Evolutionary conservation across 805 yeast genomes (phyloP), one percentile per base, ranked within the genome.

Genomic region (Monosporozyma yasuniensis): DNA sequence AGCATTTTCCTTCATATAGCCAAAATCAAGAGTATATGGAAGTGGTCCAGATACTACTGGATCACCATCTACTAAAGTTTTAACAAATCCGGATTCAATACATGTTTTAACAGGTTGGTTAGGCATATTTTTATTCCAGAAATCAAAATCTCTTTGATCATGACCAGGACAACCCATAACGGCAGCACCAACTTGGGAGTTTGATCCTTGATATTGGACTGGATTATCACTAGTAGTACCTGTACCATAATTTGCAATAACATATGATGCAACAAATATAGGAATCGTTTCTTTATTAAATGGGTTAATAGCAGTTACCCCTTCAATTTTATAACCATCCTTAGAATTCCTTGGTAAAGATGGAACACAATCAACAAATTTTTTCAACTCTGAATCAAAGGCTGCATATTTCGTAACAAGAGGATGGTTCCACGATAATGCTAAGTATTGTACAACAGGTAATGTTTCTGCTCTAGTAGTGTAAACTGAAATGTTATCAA

Each of bases 81-180:
- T 16, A 12, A 21, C 42, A 18, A 48, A 5, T 21, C 4, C 41
- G n/a, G 78, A 75, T 2, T 77, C 79, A 23, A 82, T 72, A 2
- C 81, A 75, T 25, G 66, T 68, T 3, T 69, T 55, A 0, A 76
- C 63, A 2, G 74, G 70, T 16, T 21, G 49, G 0, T 62, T 60
- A 0, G 84, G 83, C 59, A 72, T 73, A 61, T 86, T 86, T 42
- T 69, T 60, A 3, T 62, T 57, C 96, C 97, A 91, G 61, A 93
- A 91, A 7, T 74, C 86, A 57, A 63, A 79, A 61, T 93, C 99
- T 53, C 98, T 75, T 43, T 72, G 71, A 65, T 93, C 98, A 65
- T 90, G 97, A 0, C 85, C 96, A 2, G 99, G 99, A 59, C 95
- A 87, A 1, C 99, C 99, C 98, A 93, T 91, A 0, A 91, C 98